A percentile compares a stretch with the other conserved stretches of the same genome.
phyloP scores from a whole-genome alignment of 2,329 filamentous ascomycete species.

The Penicillium sp. region DNA sequence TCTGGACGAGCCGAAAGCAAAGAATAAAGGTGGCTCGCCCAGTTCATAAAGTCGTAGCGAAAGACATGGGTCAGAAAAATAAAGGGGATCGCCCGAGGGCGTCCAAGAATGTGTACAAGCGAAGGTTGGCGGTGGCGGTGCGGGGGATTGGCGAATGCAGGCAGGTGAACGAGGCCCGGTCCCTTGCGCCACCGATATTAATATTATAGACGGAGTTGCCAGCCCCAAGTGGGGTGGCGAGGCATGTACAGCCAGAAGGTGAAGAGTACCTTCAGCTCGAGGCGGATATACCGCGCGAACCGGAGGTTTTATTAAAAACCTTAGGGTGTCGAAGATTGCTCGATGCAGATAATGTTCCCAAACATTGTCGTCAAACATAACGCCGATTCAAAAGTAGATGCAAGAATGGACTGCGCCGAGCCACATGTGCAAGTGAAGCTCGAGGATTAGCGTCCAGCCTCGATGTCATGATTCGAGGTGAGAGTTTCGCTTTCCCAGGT shows the following conservation, averaged over 20 bases:
- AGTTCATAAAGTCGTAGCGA: slow-evolving; percentile 27
- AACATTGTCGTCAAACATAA: slow-evolving; percentile 33
- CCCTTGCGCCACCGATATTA: slow-evolving; percentile 29
- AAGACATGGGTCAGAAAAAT: slow-evolving; percentile 27
- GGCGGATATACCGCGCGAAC: slow-evolving; percentile 18
- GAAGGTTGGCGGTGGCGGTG: slow-evolving; percentile 29
- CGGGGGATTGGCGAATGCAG: slow-evolving; percentile 9
- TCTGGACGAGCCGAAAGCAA: slow-evolving; percentile 24
- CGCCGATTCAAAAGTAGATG: slow-evolving; percentile 30
- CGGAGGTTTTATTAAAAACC: slow-evolving; percentile 29
- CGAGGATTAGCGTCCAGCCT: slow-evolving; percentile 29
- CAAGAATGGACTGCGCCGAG: slow-evolving; percentile 19
- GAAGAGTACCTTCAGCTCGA: slow-evolving; percentile 17
- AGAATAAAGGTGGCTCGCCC: slow-evolving; percentile 24
- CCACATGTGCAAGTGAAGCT: slow-evolving; percentile 18
- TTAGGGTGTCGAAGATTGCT: slow-evolving; percentile 33
- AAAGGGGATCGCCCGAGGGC: slow-evolving; percentile 14
- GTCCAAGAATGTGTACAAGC: slow-evolving; percentile 29
- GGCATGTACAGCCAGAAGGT: slow-evolving; percentile 34
- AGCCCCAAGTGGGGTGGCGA: slow-evolving; percentile 17
- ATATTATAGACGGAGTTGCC: slow-evolving; percentile 32
- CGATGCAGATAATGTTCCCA: slow-evolving; percentile 31
- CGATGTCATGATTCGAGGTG: slow-evolving; percentile 33
- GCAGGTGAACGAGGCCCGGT: slow-evolving; percentile 11
- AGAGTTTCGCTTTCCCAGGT: slow-evolving; percentile 37